A percentile compares a stretch with the other conserved stretches of the same genome.
phyloP scores from a whole-genome alignment of 2,329 filamentous ascomycete genomes.

The Fusarium sp. region DNA sequence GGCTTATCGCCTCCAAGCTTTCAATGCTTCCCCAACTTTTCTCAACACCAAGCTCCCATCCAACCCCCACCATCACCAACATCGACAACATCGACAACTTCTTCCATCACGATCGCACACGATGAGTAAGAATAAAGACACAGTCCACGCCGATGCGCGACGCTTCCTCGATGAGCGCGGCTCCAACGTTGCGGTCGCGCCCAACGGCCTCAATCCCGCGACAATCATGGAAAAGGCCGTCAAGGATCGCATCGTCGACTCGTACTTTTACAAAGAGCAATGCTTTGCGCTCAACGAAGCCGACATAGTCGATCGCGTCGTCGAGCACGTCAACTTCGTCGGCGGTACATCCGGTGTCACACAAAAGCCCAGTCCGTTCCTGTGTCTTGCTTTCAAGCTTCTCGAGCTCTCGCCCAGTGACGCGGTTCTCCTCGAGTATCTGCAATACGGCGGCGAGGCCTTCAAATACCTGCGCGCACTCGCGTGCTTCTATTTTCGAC shows the following conservation, averaged over 20 bases:
- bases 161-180: slow-evolving; percentile 92
- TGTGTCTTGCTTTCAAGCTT: slow-evolving; percentile 95
- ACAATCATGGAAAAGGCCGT: slow-evolving; percentile 96
- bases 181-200: slow-evolving; percentile 78
- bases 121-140: slow-evolving; percentile 57
- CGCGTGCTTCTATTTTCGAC: slow-evolving; percentile 90
- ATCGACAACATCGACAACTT: slow-evolving; percentile 18
- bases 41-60: slow-evolving; percentile 29
- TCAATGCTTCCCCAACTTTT: slow-evolving; percentile 31
- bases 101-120: slow-evolving; percentile 20
- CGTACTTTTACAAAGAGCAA: slow-evolving; percentile 98
- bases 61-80: slow-evolving; percentile 28
- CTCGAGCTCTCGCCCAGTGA: slow-evolving; percentile 86
- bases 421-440: slow-evolving; percentile 81
- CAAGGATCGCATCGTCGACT: slow-evolving; percentile 93
- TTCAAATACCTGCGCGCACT: slow-evolving; percentile 91
- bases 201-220: slow-evolving; percentile 91
- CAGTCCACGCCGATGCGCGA: slow-evolving; percentile 82
- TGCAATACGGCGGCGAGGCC: slow-evolving; percentile 77
- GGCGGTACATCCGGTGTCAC: slow-evolving; percentile 87
- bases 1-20: slow-evolving; percentile 28
- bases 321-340: slow-evolving; percentile 81
- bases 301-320: slow-evolving; percentile 87
- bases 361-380: slow-evolving; percentile 90
- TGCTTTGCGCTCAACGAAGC: slow-evolving; percentile 93